Percentiles rank a stretch among this genome's conserved stretches.
These are phyloP conservation scores for Linaria vulgaris DNA, from an alignment of 257 asterid species.

Conservation along the genomic window DNA sequence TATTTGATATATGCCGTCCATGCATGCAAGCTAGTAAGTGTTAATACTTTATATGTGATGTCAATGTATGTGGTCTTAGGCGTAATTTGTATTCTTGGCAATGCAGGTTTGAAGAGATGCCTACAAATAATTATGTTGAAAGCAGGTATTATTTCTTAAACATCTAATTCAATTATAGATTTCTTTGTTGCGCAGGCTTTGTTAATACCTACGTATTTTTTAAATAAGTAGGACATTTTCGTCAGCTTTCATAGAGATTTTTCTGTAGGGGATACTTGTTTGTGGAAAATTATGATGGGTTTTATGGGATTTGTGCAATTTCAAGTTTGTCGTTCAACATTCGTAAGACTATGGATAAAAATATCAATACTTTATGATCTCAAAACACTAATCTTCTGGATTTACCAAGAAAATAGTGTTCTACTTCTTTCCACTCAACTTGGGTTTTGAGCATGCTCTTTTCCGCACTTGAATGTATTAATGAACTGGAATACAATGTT, in stretches of 20 bases:
- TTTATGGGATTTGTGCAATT: neutral
- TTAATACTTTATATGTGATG: too few species aligned
- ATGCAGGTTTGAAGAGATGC: conserved; percentile 99
- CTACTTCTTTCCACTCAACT: neutral
- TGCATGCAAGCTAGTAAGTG: neutral
- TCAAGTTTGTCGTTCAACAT: neutral
- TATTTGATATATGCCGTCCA: too few species aligned
- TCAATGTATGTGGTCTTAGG: conserved; percentile 12
- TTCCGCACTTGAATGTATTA: neutral
- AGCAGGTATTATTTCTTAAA: conserved; percentile 60
- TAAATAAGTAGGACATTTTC: neutral
- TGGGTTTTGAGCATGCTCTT: neutral
- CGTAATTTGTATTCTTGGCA: conserved; percentile 19
- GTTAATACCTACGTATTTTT: neutral
- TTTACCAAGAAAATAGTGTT: conserved; percentile 6
- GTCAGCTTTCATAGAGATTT: neutral
- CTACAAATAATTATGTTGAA: conserved; percentile 88
- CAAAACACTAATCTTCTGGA: neutral
- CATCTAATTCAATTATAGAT: conserved; percentile 7
- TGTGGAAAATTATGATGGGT: neutral
- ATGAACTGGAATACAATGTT: neutral
- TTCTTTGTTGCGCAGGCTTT: conserved; percentile 18
- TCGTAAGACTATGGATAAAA: neutral
- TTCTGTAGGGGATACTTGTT: neutral
- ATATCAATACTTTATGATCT: neutral